Base-by-base conservation (phyloP, 164 flowering plant species). In the Vitis vinifera region DNA sequence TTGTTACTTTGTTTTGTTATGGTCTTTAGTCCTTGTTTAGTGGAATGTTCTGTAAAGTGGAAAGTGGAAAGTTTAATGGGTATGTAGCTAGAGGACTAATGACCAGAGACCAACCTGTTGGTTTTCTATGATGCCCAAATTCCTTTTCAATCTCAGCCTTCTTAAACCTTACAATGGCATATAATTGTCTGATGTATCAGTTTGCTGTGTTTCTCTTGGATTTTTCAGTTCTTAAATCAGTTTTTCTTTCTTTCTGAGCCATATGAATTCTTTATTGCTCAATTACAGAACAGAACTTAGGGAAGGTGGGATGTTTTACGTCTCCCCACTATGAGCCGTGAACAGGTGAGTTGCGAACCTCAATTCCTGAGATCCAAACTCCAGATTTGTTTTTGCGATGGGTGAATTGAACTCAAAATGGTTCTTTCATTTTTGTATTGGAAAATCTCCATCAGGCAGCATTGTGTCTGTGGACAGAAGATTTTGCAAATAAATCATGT, bases 281-380 rank as follows among this genome's bases (percentile, higher is more conserved):
- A 62, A 66, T 73, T 59, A 76, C 72, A 76, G 75, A 63, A 76
- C 72, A 76, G 75, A 63, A 37, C 65, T 17, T 63, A 62, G 73
- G 63, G 27, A 30, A 48, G 65, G 16, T 56, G 68, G 73, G 52
- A 56, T 61, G 63, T 59, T 62, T 65, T 68, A 68, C 52, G 70
- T 71, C 71, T 50, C 62, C 13, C 13, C 56, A 10, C 49, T 62
- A 27, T 64, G 56, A 59, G 69, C 63, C 19, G 10, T 72, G 57
- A 71, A 15, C 51, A 66, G 78, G 71, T 66, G 67, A 70, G 74
- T 61, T 15, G 58, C 52, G 15, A 68, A 47, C 6, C 11, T 53
- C 44, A 27, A 44, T 72, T 59, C 50, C 27, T 65, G 74, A 19
- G 51, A 58, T 65, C 50, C 16, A 50, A 30, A 31, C 55, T 51